Conservation (phyloP, 306 rosid species). For the Pueraria montana region DNA sequence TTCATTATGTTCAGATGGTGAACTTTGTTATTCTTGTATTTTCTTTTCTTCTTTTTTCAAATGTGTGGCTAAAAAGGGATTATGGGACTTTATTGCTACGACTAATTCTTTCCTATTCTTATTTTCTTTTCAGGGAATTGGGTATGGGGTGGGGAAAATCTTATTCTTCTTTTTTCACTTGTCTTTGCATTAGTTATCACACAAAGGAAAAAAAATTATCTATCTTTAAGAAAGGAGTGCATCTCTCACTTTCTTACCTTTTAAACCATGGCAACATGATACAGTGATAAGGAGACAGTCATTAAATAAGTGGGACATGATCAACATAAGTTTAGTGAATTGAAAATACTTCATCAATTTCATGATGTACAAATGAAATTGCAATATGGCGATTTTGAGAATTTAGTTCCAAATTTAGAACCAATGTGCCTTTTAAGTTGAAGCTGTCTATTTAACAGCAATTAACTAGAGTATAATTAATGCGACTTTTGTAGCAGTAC, state of each 20-base stretch:
- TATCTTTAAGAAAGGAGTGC: background rate
- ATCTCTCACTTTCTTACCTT: background rate
- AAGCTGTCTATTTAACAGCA: slow-evolving; percentile 14
- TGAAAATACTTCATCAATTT: slow-evolving; percentile 8
- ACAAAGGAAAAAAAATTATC: background rate
- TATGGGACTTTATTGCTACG: background rate
- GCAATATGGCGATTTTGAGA: background rate
- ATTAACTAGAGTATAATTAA: background rate
- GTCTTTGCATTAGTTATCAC: background rate
- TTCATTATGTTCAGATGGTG: slow-evolving; percentile 3
- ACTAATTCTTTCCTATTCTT: background rate
- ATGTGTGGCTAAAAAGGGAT: background rate
- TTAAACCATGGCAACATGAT: slow-evolving; percentile 8
- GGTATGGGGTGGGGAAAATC: background rate
- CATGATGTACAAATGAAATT: slow-evolving; percentile 9
- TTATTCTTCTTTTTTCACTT: background rate
- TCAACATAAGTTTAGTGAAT: slow-evolving; percentile 22
- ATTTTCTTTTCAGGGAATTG: background rate
- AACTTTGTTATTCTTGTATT: background rate
- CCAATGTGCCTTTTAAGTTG: slow-evolving; percentile 5
- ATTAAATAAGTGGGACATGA: background rate
- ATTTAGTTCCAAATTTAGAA: slow-evolving; percentile 18
- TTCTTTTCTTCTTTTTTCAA: background rate
- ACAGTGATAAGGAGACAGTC: background rate
- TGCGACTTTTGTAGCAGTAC: background rate